These are phyloP conservation scores for Euphrasia arctica DNA, from an alignment of 305 asterid genomes.

Conservation along the genomic window DNA sequence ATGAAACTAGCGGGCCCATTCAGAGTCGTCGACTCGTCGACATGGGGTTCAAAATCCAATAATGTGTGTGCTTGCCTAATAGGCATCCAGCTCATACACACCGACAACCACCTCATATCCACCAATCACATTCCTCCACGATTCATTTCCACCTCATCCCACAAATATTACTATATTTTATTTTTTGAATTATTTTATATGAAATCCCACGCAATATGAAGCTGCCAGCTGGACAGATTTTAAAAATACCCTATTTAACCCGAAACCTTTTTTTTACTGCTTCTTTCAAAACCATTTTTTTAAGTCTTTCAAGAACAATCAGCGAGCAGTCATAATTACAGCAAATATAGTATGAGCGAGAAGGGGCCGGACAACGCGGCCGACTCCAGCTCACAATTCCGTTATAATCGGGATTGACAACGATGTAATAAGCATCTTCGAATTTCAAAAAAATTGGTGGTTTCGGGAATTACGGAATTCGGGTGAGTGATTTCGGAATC, in stretches of 20 bases:
- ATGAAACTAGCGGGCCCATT: background rate
- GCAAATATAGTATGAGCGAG: too few species aligned
- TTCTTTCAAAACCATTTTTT: background rate
- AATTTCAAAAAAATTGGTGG: background rate
- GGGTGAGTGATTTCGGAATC: slow-evolving; percentile 29
- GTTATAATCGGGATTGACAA: too few species aligned
- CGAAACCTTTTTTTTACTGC: too few species aligned
- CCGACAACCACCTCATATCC: background rate
- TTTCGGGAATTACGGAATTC: slow-evolving; percentile 18
- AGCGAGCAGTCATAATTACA: too few species aligned
- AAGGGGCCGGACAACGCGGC: background rate
- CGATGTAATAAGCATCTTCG: too few species aligned
- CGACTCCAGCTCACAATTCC: too few species aligned
- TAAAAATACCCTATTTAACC: background rate
- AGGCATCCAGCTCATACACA: background rate
- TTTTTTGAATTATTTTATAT: too few species aligned
- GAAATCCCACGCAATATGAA: background rate
- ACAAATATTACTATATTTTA: too few species aligned
- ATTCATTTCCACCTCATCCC: background rate
- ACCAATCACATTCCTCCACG: background rate
- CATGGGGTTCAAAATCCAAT: background rate
- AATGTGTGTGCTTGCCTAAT: background rate
- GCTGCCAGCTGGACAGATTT: background rate
- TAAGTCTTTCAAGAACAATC: background rate
- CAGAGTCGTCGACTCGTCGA: background rate